Conservation (phyloP, 2,329 filamentous ascomycete genomes). For the Bipolaris bicolor region DNA sequence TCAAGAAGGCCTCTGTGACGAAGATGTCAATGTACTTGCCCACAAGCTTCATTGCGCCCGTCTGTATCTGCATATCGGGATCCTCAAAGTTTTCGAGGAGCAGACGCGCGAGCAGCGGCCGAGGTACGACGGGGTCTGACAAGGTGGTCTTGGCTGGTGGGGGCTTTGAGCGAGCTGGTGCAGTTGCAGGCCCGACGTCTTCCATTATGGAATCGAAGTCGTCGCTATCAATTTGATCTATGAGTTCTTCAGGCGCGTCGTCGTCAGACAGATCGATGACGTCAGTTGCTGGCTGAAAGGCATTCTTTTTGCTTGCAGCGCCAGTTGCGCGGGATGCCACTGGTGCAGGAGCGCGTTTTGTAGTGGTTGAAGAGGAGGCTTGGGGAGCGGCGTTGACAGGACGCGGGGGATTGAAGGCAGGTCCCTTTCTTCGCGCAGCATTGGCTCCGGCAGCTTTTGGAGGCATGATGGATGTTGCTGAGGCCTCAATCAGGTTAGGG, state of each 20-base stretch:
- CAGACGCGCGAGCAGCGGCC: constrained; percentile 74
- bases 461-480: constrained; percentile 25
- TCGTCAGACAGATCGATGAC: constrained; percentile 42
- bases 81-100: constrained; percentile 79
- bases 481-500: background rate
- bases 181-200: constrained; percentile 23
- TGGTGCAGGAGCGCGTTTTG: constrained; percentile 29
- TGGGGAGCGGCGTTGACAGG: constrained; percentile 38
- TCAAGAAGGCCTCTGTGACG: constrained; percentile 83
- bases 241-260: constrained; percentile 30
- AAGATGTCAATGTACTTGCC: constrained; percentile 91
- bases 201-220: constrained; percentile 43
- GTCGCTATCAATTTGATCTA: constrained; percentile 29
- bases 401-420: constrained; percentile 48
- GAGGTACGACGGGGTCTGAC: constrained; percentile 63
- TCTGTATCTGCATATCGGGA: constrained; percentile 42
- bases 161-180: constrained; percentile 13
- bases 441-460: constrained; percentile 32
- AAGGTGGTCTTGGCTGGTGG: constrained; percentile 20
- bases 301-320: constrained; percentile 29
- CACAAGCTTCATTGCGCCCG: constrained; percentile 66
- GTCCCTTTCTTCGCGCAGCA: constrained; percentile 36
- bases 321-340: constrained; percentile 6
- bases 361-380: constrained; percentile 22
- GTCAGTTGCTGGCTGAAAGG: constrained; percentile 31